Base-by-base conservation (phyloP, 495 filamentous ascomycete species). In the Daldinia grandis region DNA sequence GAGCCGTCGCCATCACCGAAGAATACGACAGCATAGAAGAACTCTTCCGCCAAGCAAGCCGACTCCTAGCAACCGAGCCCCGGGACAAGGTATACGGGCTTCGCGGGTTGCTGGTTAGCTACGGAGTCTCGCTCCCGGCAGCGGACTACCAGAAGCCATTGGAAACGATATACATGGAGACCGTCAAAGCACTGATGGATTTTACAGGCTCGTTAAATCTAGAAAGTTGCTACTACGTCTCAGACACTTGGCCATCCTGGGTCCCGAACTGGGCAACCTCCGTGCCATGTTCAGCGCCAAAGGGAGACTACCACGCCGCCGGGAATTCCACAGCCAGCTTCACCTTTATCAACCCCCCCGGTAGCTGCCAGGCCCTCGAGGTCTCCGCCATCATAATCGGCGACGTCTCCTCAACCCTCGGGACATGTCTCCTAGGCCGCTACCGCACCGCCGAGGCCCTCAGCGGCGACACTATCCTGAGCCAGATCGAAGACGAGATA, bases 1-100 rank as follows among this genome's bases (percentile, higher is more conserved):
- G 58, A 24, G 58, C 42, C 4, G 4, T 61, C 2, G 58, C 58
- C 27, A 61, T 61, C 58, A 61, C 58, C 24, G 58, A 61, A 61
- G 58, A 33, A 42, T 61, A 50, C 30, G 30, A 33, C 17, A 51
- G 49, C 24, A 37, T 61, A 1, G 58, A 61, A 61, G 58, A 61
- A n/a, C 58, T 50, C 28, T 61, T 50, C 58, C 28, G 58, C 19
- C 58, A 61, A 17, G 42, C 42, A 2, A 35, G 44, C 12, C 5
- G 58, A 12, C 30, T 61, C 0, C 14, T 50, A 4, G 58, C 58
- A 0, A 50, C 58, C 3, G 58, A 61, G 2, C 42, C 58, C 14
- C 42, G 58, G 7, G 42, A 61, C 12, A 61, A 61, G 21, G 59
- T 51, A 17, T 53, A 62, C 19, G 59, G 44, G 5, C 30, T 62